Evolutionary conservation across 805 yeast genomes (phyloP), one percentile per base, ranked within the genome.

Genomic region (Millerozyma miso): DNA sequence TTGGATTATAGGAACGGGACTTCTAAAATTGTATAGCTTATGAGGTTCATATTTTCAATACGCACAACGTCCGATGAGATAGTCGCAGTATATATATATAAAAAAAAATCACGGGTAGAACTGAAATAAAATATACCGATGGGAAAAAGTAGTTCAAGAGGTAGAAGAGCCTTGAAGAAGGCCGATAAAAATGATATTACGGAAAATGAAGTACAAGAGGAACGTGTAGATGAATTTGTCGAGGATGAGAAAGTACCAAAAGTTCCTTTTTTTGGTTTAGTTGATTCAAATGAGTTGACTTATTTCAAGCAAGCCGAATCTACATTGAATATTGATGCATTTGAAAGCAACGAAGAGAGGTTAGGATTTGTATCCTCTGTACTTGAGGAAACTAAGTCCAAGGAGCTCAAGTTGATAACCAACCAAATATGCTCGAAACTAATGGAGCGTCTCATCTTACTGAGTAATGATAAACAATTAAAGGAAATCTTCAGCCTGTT

Each of bases 351-450:
- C 3, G 96, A 87, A 42, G 97, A 90, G 49, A 77, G 82, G 51
- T 62, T 60, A 5, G 83, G 84, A 1, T 89, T 91, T 55, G 81
- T 88, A 23, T 63, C 75, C 2, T 83, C 93, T 53, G 86, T 91
- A 1, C 73, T 90, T 51, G 91, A 84, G 50, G 99, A 93, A 67
- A 77, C 89, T 17, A 73, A 76, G 38, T 97, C 96, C 2, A 89
- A 90, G 54, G 98, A 91, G 63, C 69, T 93, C 52, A 91, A 93
- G 62, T 72, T 91, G 33, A 96, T 86, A 3, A 91, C 97, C 2
- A 90, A 91, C 57, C 97, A 90, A 58, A 88, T 91, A 44, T 89
- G 97, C 62, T 91, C 98, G 18, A 91, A 91, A 60, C 72, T 93
- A 45, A 74, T 93, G 71, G 99, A 91, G 63, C 74, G 99, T 57